Conservation (phyloP, 345 rosid genomes). For the Moringa oleifera region DNA sequence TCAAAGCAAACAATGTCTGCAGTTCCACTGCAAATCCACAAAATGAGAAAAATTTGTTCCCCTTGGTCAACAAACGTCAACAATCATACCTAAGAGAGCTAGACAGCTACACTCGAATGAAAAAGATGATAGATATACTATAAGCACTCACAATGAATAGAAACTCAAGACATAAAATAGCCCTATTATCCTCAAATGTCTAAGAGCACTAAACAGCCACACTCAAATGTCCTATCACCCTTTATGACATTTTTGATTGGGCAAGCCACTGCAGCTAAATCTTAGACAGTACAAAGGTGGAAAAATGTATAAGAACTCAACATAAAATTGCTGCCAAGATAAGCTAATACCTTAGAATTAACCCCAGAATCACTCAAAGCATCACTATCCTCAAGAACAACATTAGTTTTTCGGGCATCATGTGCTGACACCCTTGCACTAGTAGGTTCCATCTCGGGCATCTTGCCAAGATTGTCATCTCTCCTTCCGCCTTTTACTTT, state of each 20-base stretch:
- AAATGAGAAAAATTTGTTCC: background rate
- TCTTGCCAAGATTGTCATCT: slow-evolving; percentile 18
- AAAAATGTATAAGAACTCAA: background rate
- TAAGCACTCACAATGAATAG: no score
- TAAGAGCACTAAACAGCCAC: no score
- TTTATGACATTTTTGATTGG: background rate
- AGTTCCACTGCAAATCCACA: background rate
- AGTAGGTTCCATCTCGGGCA: slow-evolving; percentile 25
- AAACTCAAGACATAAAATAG: no score
- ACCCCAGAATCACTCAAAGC: slow-evolving; percentile 23
- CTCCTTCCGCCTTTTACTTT: slow-evolving; percentile 25
- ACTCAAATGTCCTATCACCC: no score
- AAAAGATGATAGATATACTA: background rate
- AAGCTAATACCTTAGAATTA: slow-evolving; percentile 47
- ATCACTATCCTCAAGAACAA: slow-evolving; percentile 16
- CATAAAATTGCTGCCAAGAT: background rate
- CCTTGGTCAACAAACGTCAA: background rate
- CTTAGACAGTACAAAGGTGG: background rate
- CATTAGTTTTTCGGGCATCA: slow-evolving; percentile 29
- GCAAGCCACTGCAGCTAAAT: background rate
- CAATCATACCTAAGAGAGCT: background rate
- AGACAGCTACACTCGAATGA: background rate
- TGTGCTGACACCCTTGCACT: slow-evolving; percentile 19
- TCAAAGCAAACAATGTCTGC: background rate
- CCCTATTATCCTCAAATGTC: no score